Evolutionary conservation across 345 rosid species (phyloP), one percentile per base, ranked within the genome.

Genomic region (Arabidopsis thaliana): DNA sequence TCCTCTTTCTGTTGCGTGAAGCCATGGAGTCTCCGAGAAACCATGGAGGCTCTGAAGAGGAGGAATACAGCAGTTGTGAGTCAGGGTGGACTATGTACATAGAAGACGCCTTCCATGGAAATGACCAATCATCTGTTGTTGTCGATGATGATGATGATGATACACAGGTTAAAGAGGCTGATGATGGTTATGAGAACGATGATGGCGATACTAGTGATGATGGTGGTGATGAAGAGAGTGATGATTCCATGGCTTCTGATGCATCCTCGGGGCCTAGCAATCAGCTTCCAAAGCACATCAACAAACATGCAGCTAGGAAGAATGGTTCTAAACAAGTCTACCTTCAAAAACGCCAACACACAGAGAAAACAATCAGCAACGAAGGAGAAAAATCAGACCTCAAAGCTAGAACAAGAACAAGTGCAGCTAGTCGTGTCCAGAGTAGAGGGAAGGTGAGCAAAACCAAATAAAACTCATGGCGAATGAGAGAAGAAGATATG

Each of bases 201-300:
- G 62, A 46, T 23, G 67, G 72, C 9, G 59, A 61, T 56, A 50
- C 25, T 71, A 69, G 32, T 28, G 32, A 28, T 28, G 32, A 28
- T 28, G 32, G 32, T 1, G 32, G 60, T 63, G 74, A 55, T 53
- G 74, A 65, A 50, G 83, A 84, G 65, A 86, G 88, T 46, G 94
- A 87, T 81, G 91, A 87, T 44, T 89, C 94, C 0, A 85, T 89
- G 94, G 83, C 86, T 44, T 89, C 91, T 30, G 94, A 89, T 73
- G 94, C 94, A 42, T 87, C 91, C 20, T 89, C 94, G 4, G 88
- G 91, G 10, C 90, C 87, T 70, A 82, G 84, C 50, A 85, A 77
- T 50, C 83, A 85, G 68, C 49, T 79, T 74, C 64, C 74, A 51
- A 38, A 64, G 60, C 57, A 55, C 61, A 72, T 46, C 67, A 69